phyloP scores from a whole-genome alignment of 1,284 basidiomycete species.

The Rhizoctonia solani region DNA sequence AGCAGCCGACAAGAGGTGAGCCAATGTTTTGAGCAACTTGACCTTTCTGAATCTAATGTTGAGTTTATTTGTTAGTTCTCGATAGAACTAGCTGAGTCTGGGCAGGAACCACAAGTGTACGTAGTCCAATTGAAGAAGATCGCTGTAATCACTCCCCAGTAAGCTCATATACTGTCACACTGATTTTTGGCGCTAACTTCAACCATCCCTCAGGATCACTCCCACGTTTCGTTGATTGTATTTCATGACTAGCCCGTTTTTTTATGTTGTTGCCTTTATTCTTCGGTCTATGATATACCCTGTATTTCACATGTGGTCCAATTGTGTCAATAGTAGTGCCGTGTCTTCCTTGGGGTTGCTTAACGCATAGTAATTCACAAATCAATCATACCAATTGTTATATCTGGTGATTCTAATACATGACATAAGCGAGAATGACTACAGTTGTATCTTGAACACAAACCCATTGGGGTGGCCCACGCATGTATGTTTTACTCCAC shows the following conservation, averaged over 20 bases:
- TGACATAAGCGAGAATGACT: too few relatives aligned
- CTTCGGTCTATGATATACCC: slow-evolving; percentile 1
- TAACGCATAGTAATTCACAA: not conserved
- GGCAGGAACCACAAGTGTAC: not conserved
- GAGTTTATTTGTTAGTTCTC: not conserved
- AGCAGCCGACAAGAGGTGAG: slow-evolving; percentile 15
- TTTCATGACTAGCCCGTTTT: not conserved
- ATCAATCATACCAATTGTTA: too few relatives aligned
- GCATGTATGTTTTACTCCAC: too few relatives aligned
- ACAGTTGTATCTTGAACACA: too few relatives aligned
- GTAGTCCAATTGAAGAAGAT: slow-evolving; percentile 4
- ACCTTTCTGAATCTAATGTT: not conserved
- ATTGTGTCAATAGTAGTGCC: not conserved
- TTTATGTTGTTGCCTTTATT: not conserved
- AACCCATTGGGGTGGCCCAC: too few relatives aligned
- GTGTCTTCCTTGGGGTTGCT: not conserved
- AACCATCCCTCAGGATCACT: not conserved
- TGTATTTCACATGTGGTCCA: not conserved
- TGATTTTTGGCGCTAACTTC: not conserved
- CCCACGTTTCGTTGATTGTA: slow-evolving; percentile 3
- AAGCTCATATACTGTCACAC: not conserved
- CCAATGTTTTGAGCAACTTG: not conserved
- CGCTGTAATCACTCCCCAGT: slow-evolving; percentile 26
- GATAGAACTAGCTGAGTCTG: slow-evolving; percentile 1
- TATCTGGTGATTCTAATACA: too few relatives aligned